Base-by-base conservation (phyloP, 2,329 filamentous ascomycete species). In the Plectosphaerella plurivora region DNA sequence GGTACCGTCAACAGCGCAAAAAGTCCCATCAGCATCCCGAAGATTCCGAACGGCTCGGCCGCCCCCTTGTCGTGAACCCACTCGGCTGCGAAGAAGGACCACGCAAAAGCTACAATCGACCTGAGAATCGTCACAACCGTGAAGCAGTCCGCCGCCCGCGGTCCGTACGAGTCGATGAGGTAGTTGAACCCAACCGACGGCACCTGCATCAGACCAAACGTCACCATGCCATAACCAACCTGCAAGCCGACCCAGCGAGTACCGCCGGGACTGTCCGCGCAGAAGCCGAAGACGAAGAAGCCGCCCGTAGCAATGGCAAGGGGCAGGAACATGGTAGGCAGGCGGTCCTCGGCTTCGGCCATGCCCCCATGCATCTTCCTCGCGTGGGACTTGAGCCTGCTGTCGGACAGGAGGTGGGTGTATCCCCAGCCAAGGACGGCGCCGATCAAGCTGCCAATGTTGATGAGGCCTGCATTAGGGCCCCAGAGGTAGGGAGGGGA, bases 81-180 rank as follows among this genome's bases (percentile, higher is more conserved):
- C 4, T 71, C 64, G 3, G 70, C 69, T 0, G 76, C 73, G 45
- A 82, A 81, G 51, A 80, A 80, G 0, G 75, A 77, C 77, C 78
- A 82, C 0, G 75, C 71, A 57, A 82, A 82, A 1, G 72, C 68
- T 9, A 83, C 71, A 5, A 79, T 62, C 11, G 75, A 69, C 3
- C 78, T 68, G 15, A 75, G 62, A 33, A 73, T 73, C 1, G 77
- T 79, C 0, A 81, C 72, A 49, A 77, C 73, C 12, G 78, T 75
- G 56, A 82, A 81, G 58, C 77, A 81, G 56, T 82, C 77, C 2
- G 72, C 73, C 0, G 74, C 72, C 1, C 78, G 57, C 1, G 67
- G 61, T 1, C 66, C 63, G 56, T 81, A 81, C 0, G 75, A 67
- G 37, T 81, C 37, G 36, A 81, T 78, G 4, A 81, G 58, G 50